Evolutionary conservation across 2,329 filamentous ascomycete genomes (phyloP), one percentile per base, ranked within the genome.

Genomic region (Emmonsiellopsis sp.): DNA sequence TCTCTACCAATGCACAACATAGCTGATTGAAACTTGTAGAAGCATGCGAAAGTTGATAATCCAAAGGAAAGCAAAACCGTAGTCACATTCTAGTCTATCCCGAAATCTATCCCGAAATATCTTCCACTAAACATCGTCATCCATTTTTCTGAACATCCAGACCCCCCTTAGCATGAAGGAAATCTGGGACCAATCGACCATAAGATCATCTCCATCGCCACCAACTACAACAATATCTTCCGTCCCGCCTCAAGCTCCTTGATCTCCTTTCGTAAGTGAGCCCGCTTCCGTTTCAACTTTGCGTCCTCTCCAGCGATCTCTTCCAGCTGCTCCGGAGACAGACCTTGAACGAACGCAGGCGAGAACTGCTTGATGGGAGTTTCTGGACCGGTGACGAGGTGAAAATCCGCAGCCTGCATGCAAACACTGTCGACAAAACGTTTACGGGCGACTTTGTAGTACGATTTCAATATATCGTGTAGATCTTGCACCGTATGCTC

Each of bases 341-440:
- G 67, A 0, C 61, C 55, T 16, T 76, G 65, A 0, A 86, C 73
- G 37, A 78, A 77, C 0, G 72, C 63, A 0, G 80, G 71, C 0
- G 71, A 76, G 43, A 87, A 76, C 0, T 80, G 66, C 9, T 66
- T 70, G 1, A 84, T 67, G 0, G 82, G 82, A 3, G 77, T 77
- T 0, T 71, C 57, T 0, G 72, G 61, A 0, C 77, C 75, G 0
- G 66, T 67, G 0, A 85, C 66, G 0, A 87, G 70, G 54, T 73
- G 73, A 59, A 81, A 67, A 38, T 79, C 75, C 1, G 80, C 69
- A 0, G 75, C 80, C 56, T 86, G 83, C 56, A 77, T 76, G 60
- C 75, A 82, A 1, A 88, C 65, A 2, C 73, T 77, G 58, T 88
- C 84, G 1, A 85, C 75, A 54, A 87, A 85, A 0, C 82, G 76